These are phyloP conservation scores for Didymella glomerata DNA, from an alignment of 2,329 filamentous ascomycete genomes.

Conservation along the genomic window DNA sequence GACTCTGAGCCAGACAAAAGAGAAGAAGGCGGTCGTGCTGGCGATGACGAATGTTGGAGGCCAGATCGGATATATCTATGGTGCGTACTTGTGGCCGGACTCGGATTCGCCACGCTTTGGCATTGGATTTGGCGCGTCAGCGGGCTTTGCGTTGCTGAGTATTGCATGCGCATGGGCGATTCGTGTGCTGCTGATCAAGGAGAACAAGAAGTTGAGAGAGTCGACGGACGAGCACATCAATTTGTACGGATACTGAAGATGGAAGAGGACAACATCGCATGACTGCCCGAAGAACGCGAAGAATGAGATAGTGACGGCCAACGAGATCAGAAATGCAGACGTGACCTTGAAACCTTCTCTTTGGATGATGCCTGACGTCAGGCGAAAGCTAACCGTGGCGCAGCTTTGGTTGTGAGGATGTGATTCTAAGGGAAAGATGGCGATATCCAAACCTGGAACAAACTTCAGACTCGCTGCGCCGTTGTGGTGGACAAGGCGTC, in stretches of 20 bases:
- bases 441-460: not conserved
- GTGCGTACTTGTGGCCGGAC: slow-evolving; percentile 40
- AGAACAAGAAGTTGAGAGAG: slow-evolving; percentile 36
- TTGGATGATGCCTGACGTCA: not conserved
- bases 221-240: slow-evolving; percentile 41
- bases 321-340: not conserved
- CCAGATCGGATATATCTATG: slow-evolving; percentile 44
- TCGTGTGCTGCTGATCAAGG: slow-evolving; percentile 37
- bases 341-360: not conserved
- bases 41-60: slow-evolving; percentile 42
- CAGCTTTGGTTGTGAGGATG: not conserved
- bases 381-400: not conserved
- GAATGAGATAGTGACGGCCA: not conserved
- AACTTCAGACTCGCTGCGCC: not conserved
- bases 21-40: slow-evolving; percentile 45
- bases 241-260: slow-evolving; percentile 40
- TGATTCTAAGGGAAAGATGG: not conserved
- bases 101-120: slow-evolving; percentile 36
- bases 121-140: slow-evolving; percentile 42
- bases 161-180: slow-evolving; percentile 44
- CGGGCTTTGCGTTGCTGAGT: slow-evolving; percentile 38
- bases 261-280: no score
- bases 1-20: slow-evolving; percentile 40
- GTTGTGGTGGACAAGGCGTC: not conserved
- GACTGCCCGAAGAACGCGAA: not conserved